Percentiles rank a stretch among this genome's conserved stretches.
phyloP scores from a whole-genome alignment of 1,284 basidiomycete genomes.

The Pulchroboletus neoregius region DNA sequence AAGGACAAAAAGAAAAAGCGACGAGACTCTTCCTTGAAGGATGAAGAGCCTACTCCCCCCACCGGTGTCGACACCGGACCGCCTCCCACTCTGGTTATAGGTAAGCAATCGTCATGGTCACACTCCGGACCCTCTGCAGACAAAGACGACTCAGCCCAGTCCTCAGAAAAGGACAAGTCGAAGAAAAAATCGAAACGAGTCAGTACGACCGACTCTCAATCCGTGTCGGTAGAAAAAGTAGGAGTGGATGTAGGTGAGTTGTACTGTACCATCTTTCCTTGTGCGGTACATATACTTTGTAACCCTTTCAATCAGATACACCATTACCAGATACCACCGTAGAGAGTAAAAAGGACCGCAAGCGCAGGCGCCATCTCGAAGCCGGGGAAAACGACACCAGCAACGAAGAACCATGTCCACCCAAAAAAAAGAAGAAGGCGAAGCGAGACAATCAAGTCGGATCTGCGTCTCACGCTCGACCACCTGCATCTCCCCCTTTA shows the following conservation, averaged over 20 bases:
- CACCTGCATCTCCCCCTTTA: slow-evolving; percentile 16
- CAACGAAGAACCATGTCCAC: slow-evolving; percentile 7
- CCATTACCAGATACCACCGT: slow-evolving; percentile 4
- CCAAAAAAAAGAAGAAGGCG: slow-evolving; percentile 32
- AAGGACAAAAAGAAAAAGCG: slow-evolving; percentile 6
- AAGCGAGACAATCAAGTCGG: slow-evolving; percentile 25
- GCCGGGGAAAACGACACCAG: slow-evolving; percentile 2
- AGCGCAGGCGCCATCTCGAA: slow-evolving; percentile 27
- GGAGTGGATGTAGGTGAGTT: slow-evolving; percentile 10
- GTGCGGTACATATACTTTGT: too few species aligned
- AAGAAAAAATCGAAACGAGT: slow-evolving; percentile 10
- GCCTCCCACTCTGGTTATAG: slow-evolving; percentile 2
- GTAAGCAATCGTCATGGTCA: slow-evolving; percentile 3
- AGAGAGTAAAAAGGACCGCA: slow-evolving; percentile 32
- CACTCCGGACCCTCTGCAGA: too few species aligned
- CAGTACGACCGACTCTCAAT: neutral
- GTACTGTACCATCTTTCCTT: neutral
- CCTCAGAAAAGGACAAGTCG: neutral
- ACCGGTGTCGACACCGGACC: too few species aligned
- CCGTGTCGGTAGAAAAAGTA: too few species aligned
- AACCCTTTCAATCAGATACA: neutral
- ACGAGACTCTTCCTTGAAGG: slow-evolving; percentile 4
- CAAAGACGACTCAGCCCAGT: too few species aligned
- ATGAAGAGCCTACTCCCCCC: neutral
- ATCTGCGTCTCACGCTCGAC: slow-evolving; percentile 14